These are phyloP conservation scores for Heterobasidion annosum DNA, from an alignment of 1,284 basidiomycete genomes.

Conservation along the genomic window DNA sequence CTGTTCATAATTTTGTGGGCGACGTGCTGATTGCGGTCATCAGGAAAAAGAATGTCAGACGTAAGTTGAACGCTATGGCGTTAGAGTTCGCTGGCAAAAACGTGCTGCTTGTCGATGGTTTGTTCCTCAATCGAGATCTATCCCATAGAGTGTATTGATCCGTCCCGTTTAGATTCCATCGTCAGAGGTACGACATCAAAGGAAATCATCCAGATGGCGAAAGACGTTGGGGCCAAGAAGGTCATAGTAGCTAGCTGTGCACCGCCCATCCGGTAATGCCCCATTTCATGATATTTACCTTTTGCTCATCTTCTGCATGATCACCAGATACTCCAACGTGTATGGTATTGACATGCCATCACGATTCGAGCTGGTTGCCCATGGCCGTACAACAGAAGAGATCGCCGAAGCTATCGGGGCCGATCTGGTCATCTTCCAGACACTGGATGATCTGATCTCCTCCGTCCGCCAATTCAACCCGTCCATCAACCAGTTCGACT, in stretches of 20 bases:
- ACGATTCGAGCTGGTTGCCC: conserved; percentile 86
- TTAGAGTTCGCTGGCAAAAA: conserved; percentile 92
- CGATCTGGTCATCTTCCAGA: conserved; percentile 96
- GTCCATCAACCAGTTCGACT: conserved; percentile 78
- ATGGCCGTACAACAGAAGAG: conserved; percentile 68
- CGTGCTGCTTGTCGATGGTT: conserved; percentile 94
- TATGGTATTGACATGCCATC: conserved; percentile 99
- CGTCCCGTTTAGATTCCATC: conserved; percentile 71
- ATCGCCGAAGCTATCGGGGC: conserved; percentile 88
- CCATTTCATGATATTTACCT: background rate
- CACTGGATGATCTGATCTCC: conserved; percentile 81
- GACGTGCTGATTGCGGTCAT: background rate
- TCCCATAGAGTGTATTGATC: background rate
- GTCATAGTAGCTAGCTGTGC: conserved; percentile 97
- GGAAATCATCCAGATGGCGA: conserved; percentile 99
- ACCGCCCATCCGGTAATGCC: conserved; percentile 77
- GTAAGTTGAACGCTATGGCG: conserved; percentile 99
- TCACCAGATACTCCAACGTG: conserved; percentile 78
- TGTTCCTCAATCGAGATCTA: conserved; percentile 11
- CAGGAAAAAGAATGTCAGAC: conserved; percentile 90
- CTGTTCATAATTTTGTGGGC: background rate
- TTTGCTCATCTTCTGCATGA: conserved; percentile 4
- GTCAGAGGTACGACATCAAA: conserved; percentile 98
- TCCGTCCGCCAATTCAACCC: conserved; percentile 90
- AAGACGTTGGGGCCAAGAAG: conserved; percentile 97